A percentile compares a stretch with the other conserved stretches of the same genome.
Evolutionary conservation across 75 land plant species (phyloP).

Genomic region (Pinus taeda): DNA sequence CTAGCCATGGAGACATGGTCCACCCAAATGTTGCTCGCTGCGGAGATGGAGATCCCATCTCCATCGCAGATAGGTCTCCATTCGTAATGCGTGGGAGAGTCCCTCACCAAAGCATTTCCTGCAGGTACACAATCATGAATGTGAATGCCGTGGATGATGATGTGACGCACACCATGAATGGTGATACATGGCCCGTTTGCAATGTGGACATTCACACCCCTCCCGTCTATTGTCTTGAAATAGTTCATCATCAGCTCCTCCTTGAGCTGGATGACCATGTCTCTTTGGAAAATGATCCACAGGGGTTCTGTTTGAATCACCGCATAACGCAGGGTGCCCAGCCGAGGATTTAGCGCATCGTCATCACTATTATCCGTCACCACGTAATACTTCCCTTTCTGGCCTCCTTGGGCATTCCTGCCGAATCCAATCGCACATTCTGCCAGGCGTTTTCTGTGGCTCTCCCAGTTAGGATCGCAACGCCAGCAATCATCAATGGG

Average conservation of each 20-base stretch:
- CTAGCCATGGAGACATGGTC: slow-evolving; percentile 36
- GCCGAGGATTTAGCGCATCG: slow-evolving; percentile 47
- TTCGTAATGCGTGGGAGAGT: slow-evolving; percentile 35
- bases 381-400: slow-evolving; percentile 41
- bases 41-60: slow-evolving; percentile 42
- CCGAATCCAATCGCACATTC: slow-evolving; percentile 66
- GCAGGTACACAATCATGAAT: slow-evolving; percentile 48
- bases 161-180: slow-evolving; percentile 38
- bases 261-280: slow-evolving; percentile 65
- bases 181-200: slow-evolving; percentile 54
- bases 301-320: slow-evolving; percentile 54
- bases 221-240: slow-evolving; percentile 67
- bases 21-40: slow-evolving; percentile 34
- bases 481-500: slow-evolving; percentile 81
- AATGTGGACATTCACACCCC: slow-evolving; percentile 52
- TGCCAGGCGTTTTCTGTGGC: slow-evolving; percentile 54
- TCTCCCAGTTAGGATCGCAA: slow-evolving; percentile 53
- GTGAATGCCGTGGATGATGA: slow-evolving; percentile 54
- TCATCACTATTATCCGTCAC: slow-evolving; percentile 51
- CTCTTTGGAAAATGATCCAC: slow-evolving; percentile 60
- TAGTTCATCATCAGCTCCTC: slow-evolving; percentile 65
- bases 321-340: slow-evolving; percentile 56
- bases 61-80: slow-evolving; percentile 40
- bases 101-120: slow-evolving; percentile 46
- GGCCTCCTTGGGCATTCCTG: slow-evolving; percentile 52